Evolutionary conservation across 2,329 filamentous ascomycete species (phyloP).

Genomic region (Apiospora malaysiana): DNA sequence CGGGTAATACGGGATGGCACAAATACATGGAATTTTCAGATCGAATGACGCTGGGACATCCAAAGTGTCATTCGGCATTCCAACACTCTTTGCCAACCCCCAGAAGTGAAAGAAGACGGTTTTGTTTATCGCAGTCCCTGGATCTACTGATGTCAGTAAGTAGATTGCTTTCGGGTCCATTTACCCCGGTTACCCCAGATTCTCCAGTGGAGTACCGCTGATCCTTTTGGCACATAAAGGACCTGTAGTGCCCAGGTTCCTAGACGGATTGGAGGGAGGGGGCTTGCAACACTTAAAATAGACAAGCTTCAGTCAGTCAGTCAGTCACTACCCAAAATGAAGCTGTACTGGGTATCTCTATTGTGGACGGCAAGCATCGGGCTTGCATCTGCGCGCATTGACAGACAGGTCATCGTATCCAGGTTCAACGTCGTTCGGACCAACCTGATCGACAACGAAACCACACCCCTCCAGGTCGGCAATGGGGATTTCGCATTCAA

Average conservation of each 20-base stretch:
- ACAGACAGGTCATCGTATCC: conserved; percentile 31
- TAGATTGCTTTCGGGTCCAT: neutral
- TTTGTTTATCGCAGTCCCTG: too few relatives aligned
- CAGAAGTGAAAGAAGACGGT: too few relatives aligned
- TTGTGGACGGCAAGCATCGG: neutral
- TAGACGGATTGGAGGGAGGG: neutral
- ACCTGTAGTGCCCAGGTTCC: neutral
- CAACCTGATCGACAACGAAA: conserved; percentile 33
- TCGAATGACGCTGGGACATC: too few relatives aligned
- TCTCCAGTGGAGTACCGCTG: neutral
- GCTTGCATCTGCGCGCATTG: neutral
- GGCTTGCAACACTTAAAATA: neutral
- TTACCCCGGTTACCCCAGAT: conserved; percentile 14
- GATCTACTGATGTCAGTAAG: too few relatives aligned
- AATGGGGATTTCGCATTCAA: conserved; percentile 40
- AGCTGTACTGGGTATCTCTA: neutral
- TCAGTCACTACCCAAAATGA: neutral
- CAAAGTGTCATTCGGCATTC: too few relatives aligned
- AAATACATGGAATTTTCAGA: too few relatives aligned
- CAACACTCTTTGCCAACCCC: too few relatives aligned
- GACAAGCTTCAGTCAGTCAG: neutral
- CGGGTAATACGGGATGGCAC: too few relatives aligned
- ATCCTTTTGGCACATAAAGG: neutral
- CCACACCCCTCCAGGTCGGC: conserved; percentile 37
- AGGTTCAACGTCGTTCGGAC: conserved; percentile 34